A percentile compares a stretch with the other conserved stretches of the same genome.
Conservation (phyloP, 2,329 filamentous ascomycete genomes). For the Ceratocystis alfenasii region DNA sequence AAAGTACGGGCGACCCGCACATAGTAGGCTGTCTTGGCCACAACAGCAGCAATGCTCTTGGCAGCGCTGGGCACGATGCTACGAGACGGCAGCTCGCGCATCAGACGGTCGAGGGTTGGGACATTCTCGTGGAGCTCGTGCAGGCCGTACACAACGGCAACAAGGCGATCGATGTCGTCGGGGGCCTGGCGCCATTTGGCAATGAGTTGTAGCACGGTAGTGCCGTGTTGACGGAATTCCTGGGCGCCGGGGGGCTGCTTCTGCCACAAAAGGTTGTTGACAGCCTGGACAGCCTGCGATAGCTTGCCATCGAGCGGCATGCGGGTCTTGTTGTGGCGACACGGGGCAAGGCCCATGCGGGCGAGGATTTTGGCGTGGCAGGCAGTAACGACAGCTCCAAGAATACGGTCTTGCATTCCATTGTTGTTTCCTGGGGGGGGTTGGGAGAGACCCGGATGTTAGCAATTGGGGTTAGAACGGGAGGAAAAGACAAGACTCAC, state of each 20-base stretch:
- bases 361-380: constrained; percentile 21
- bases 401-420: constrained; percentile 19
- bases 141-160: constrained; percentile 15
- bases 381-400: constrained; percentile 16
- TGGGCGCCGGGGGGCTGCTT: constrained; percentile 13
- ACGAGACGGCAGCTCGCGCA: constrained; percentile 15
- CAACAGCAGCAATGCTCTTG: constrained; percentile 20
- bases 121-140: constrained; percentile 7
- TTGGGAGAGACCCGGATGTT: neutral
- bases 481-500: constrained; percentile 14
- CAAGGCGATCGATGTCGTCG: constrained; percentile 11
- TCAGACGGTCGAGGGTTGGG: constrained; percentile 16
- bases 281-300: constrained; percentile 18
- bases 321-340: constrained; percentile 22
- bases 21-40: constrained; percentile 21
- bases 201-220: constrained; percentile 15
- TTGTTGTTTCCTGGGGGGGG: constrained; percentile 13
- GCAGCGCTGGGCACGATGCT: constrained; percentile 19
- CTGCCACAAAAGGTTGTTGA: constrained; percentile 18
- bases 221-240: constrained; percentile 15
- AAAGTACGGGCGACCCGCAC: constrained; percentile 23
- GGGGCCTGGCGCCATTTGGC: constrained; percentile 15
- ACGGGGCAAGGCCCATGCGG: constrained; percentile 20
- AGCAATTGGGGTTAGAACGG: neutral
- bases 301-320: constrained; percentile 21